Evolutionary conservation across 257 asterid genomes (phyloP), one percentile per base, ranked within the genome.

Genomic region (Solanum chilense): DNA sequence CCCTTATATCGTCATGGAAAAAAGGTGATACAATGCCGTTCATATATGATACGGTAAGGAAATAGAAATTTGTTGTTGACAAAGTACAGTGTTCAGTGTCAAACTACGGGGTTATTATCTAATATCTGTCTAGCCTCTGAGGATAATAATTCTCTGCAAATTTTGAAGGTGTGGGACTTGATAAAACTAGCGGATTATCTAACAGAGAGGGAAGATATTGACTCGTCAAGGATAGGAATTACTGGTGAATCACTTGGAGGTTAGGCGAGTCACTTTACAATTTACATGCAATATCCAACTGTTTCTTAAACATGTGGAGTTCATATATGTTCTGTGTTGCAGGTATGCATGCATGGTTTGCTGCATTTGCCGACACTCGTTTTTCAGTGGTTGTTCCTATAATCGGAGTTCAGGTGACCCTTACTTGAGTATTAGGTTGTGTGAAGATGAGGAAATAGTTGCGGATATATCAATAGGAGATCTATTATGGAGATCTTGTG

Each of bases 231-330:
- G 86, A 93, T 97, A 85, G 99, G 98, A 87, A 94, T 95, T 89
- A 94, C 98, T n/a, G 98, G 98, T 12, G 99, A 95, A 97, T 97
- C 98, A 74, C 98, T 97, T 86, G 98, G 99, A 93, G 99, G 99
- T 97, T 68, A 88, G 96, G 80, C 77, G n/a, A 73, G 86, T 84
- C 60, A 74, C 82, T 37, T 74, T 5, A 21, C 60, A 74, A 52
- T 37, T 74, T 11, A 21, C 52, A 21, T 74, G 39, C 52, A 74
- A 5, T 39, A 74, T 74, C 20, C 13, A 74, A 37, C 52, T 74
- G 52, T 37, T 37, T 20, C 49, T 37, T 39, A 37, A 39, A 21
- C 52, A 74, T 21, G 82, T 74, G 82, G 31, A 74, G 82, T 39
- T 37, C 69, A 78, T 33, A 39, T 58, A 31, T 73, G 70, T 85